Evolutionary conservation across 2,329 filamentous ascomycete genomes (phyloP).

Genomic region (Exophiala aquamarina): DNA sequence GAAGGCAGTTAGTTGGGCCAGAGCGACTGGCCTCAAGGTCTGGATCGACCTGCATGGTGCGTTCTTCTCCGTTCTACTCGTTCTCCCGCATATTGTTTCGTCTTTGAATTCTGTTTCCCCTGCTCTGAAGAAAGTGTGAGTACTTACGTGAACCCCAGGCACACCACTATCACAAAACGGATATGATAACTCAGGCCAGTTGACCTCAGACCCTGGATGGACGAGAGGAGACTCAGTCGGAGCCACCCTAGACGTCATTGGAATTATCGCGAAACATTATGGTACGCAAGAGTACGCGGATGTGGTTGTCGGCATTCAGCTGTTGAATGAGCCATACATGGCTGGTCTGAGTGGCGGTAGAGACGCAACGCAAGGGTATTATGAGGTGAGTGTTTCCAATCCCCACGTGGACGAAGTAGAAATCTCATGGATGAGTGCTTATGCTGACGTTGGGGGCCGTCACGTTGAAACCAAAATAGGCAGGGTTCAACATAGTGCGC

Average conservation of each 20-base stretch:
- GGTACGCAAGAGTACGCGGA: slow-evolving; percentile 53
- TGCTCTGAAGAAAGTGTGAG: slow-evolving; percentile 4
- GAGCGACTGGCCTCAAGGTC: slow-evolving; percentile 59
- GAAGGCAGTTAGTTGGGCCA: slow-evolving; percentile 59
- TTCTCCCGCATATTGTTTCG: too few relatives aligned
- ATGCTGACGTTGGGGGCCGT: too few relatives aligned
- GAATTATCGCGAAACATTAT: slow-evolving; percentile 59
- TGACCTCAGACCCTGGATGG: slow-evolving; percentile 35
- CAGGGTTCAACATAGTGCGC: slow-evolving; percentile 20
- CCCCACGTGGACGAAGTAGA: too few relatives aligned
- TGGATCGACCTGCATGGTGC: slow-evolving; percentile 67
- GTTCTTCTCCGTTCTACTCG: too few relatives aligned
- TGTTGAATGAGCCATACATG: slow-evolving; percentile 44
- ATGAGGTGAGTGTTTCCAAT: slow-evolving; percentile 43
- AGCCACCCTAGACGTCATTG: slow-evolving; percentile 54
- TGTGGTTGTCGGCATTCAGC: slow-evolving; percentile 53
- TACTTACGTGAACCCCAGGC: slow-evolving; percentile 22
- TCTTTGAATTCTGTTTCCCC: slow-evolving; percentile 14
- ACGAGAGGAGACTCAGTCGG: slow-evolving; percentile 36
- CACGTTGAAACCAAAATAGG: neutral
- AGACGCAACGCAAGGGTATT: slow-evolving; percentile 52
- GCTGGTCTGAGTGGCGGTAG: slow-evolving; percentile 36
- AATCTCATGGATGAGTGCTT: too few relatives aligned
- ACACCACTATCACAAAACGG: slow-evolving; percentile 65
- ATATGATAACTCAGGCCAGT: slow-evolving; percentile 64